phyloP scores from a whole-genome alignment of 257 asterid species.

The Thymus quinquecostatus region DNA sequence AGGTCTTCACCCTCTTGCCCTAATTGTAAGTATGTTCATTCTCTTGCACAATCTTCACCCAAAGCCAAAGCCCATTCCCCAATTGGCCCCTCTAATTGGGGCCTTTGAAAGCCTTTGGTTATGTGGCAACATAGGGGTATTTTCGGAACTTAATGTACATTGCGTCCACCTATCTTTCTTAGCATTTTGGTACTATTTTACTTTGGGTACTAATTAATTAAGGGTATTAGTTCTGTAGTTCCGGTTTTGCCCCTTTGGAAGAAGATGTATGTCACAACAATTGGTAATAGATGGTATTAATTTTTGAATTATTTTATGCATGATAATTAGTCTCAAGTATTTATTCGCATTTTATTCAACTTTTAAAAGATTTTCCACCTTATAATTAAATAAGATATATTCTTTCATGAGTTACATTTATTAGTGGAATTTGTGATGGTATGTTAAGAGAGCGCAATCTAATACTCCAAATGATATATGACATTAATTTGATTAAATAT shows the following conservation, averaged over 20 bases:
- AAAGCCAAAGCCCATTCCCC: constrained; percentile 22
- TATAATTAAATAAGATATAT: no score
- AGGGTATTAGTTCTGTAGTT: not conserved
- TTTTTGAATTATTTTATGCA: not conserved
- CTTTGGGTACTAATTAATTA: not conserved
- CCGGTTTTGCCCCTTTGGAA: not conserved
- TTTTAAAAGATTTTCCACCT: no score
- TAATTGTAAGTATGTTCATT: constrained; percentile 66
- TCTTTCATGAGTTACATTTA: no score
- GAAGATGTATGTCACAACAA: not conserved
- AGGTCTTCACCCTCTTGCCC: constrained; percentile 60
- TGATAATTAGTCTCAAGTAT: no score
- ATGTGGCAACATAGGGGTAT: constrained; percentile 1
- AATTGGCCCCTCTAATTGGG: constrained; percentile 20
- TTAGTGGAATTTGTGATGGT: no score
- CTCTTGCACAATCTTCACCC: constrained; percentile 36
- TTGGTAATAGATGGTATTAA: constrained; percentile 13
- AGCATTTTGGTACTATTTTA: not conserved
- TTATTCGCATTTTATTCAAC: not conserved
- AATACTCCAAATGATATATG: no score
- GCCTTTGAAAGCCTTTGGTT: not conserved
- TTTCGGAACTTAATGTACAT: constrained; percentile 22
- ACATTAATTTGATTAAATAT: no score
- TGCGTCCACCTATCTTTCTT: constrained; percentile 6
- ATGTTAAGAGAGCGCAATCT: no score